Evolutionary conservation across 2,329 filamentous ascomycete species (phyloP), one percentile per base, ranked within the genome.

Genomic region (Botrytis porri): DNA sequence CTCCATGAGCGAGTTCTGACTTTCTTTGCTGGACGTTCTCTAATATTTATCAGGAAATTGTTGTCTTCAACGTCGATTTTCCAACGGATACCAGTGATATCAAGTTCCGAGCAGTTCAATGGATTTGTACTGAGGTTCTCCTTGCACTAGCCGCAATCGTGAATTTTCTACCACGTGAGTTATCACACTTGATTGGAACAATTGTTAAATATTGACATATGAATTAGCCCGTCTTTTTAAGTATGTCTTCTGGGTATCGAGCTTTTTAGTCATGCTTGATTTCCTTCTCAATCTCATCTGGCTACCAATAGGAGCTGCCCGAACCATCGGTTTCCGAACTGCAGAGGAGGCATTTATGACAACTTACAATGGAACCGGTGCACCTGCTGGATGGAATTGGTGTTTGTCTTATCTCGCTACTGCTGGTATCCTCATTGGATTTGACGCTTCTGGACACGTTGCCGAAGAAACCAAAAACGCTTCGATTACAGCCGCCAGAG

Each of bases 271-370:
- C 37, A 69, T 59, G 37, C 67, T 75, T 54, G 74, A 75, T 35
- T 73, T 75, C 14, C 8, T 75, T 25, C 73, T 75, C n/a, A 75
- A 75, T 29, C 39, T 75, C 32, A 73, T 75, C 45, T 75, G 74
- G 74, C 39, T 75, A 12, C 74, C 74, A 18, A 74, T 75, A 29
- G 73, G 73, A 43, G 71, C 71, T 39, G 64, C 70, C 39, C 59
- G 54, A 35, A 74, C 74, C 10, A 74, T 73, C 41, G 74, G 74
- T 9, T 75, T 75, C 70, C 74, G 71, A 22, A 45, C 74, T 25
- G 70, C 74, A n/a, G 61, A 73, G 25, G 71, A 73, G 25, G 74
- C 71, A 22, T 75, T 75, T 39, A 64, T 71, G 51, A 73, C 74
- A 39, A 75, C 73, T n/a, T 75, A 75, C 66, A 75, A 75, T 41